Conservation (phyloP, 2,329 filamentous ascomycete genomes). For the Cladosporium sphaerospermum region DNA sequence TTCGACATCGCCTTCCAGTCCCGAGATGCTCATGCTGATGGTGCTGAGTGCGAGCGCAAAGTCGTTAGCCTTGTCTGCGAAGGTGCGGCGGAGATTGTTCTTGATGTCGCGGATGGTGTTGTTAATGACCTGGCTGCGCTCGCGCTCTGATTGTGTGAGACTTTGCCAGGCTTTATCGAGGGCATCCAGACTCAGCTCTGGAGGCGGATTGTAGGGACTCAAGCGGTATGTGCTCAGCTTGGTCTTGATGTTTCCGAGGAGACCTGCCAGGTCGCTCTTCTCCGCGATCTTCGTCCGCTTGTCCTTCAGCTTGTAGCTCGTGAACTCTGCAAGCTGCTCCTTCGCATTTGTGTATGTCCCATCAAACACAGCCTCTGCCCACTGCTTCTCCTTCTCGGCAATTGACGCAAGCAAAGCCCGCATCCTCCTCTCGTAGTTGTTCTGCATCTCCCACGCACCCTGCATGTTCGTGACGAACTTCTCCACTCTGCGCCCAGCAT, state of each 20-base stretch:
- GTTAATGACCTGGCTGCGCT: constrained; percentile 87
- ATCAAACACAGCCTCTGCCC: constrained; percentile 76
- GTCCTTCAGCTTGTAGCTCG: constrained; percentile 79
- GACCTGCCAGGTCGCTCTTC: constrained; percentile 87
- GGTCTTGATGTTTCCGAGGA: constrained; percentile 97
- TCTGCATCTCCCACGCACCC: constrained; percentile 99
- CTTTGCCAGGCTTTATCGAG: constrained; percentile 76
- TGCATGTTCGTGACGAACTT: constrained; percentile 99
- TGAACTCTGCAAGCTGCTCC: constrained; percentile 72
- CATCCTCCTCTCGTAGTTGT: constrained; percentile 89
- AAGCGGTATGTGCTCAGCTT: constrained; percentile 93
- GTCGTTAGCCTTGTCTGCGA: constrained; percentile 97
- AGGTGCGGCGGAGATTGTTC: constrained; percentile 82
- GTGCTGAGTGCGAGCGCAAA: constrained; percentile 94
- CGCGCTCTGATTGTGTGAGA: constrained; percentile 77
- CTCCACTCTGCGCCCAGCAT: constrained; percentile 89
- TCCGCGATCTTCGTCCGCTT: constrained; percentile 97
- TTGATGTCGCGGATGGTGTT: constrained; percentile 99
- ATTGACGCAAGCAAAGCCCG: constrained; percentile 71
- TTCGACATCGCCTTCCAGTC: constrained; percentile 94
- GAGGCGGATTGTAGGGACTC: constrained; percentile 82
- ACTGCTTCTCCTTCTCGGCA: constrained; percentile 63
- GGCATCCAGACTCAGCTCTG: constrained; percentile 72
- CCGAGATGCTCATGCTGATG: constrained; percentile 87
- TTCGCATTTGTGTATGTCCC: constrained; percentile 93